These are phyloP conservation scores for Ustilago trichophora DNA, from an alignment of 1,284 basidiomycete species.

Conservation along the genomic window DNA sequence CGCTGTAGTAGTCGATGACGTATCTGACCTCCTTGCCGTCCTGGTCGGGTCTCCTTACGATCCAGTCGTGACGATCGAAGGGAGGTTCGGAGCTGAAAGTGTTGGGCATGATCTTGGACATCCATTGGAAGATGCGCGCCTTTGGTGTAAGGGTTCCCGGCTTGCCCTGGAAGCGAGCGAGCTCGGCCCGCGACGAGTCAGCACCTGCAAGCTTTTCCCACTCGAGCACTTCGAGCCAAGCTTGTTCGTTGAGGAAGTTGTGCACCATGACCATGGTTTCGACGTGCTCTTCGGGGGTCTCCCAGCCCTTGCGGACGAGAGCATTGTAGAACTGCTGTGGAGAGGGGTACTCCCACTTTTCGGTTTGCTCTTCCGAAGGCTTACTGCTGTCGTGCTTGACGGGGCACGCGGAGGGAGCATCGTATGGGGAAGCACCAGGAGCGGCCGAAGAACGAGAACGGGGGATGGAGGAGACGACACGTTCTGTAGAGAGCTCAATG, in stretches of 20 bases:
- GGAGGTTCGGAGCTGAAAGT: conserved; percentile 90
- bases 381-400: conserved; percentile 50
- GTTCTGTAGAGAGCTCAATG: conserved; percentile 76
- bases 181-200: conserved; percentile 69
- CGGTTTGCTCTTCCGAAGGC: conserved; percentile 51
- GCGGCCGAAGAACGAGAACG: conserved; percentile 70
- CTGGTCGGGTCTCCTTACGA: conserved; percentile 75
- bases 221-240: conserved; percentile 91
- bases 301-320: conserved; percentile 94
- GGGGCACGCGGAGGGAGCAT: conserved; percentile 58
- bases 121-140: conserved; percentile 83
- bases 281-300: conserved; percentile 94
- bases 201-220: conserved; percentile 76
- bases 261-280: conserved; percentile 98
- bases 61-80: conserved; percentile 99
- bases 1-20: conserved; percentile 65
- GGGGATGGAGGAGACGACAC: conserved; percentile 85
- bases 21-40: conserved; percentile 62
- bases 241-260: conserved; percentile 96
- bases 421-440: conserved; percentile 61
- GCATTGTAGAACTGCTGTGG: conserved; percentile 99
- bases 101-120: conserved; percentile 86
- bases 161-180: conserved; percentile 86
- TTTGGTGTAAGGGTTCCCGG: conserved; percentile 84
- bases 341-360: conserved; percentile 93